These are phyloP conservation scores for Solanum neorickii DNA, from an alignment of 257 asterid species.

Conservation along the genomic window DNA sequence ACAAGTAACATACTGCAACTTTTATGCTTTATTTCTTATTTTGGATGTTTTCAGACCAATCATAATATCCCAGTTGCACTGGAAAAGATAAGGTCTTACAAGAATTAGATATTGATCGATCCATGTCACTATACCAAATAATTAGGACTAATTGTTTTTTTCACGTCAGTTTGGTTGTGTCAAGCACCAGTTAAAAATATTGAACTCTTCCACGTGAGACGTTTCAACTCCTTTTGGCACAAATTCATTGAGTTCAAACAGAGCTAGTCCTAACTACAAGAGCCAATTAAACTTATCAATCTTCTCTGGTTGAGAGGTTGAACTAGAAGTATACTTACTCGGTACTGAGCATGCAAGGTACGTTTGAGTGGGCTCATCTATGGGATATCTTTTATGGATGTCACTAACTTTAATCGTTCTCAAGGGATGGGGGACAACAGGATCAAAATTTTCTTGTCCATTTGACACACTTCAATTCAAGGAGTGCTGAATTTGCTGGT, in stretches of 20 bases:
- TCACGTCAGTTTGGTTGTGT: not conserved
- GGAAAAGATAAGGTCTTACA: not conserved
- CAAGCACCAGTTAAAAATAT: not conserved
- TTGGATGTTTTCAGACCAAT: not conserved
- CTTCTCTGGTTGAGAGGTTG: not conserved
- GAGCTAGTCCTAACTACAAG: not conserved
- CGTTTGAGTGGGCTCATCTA: not conserved
- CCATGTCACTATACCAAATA: not conserved
- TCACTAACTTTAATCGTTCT: not conserved
- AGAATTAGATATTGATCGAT: not conserved
- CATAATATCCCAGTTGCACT: not conserved
- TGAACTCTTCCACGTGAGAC: not conserved
- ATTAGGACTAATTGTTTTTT: not conserved
- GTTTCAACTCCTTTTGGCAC: not conserved
- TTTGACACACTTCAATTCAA: not conserved
- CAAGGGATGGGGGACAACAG: not conserved
- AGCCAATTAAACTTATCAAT: not conserved
- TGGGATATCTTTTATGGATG: not conserved
- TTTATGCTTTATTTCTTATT: not conserved
- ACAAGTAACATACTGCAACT: not conserved
- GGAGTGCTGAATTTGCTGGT: not conserved
- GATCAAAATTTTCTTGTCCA: not conserved
- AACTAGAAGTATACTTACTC: not conserved
- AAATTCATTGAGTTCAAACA: not conserved
- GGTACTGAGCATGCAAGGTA: not conserved